Base-by-base conservation (phyloP, 352 stramenopile species). In the Phytophthora idaei region DNA sequence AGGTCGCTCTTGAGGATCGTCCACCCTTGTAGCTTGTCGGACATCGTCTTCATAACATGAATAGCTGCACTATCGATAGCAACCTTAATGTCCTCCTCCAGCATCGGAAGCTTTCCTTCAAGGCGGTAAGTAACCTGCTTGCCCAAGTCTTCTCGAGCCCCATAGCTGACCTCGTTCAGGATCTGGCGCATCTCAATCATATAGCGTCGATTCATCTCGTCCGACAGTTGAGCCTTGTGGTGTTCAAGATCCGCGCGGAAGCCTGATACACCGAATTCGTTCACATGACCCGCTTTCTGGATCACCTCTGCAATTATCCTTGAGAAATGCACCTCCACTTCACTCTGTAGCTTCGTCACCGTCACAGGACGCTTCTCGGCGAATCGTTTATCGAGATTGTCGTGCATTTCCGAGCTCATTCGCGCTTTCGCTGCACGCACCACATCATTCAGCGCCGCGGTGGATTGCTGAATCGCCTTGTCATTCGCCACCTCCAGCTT, bases 171-270 rank as follows among this genome's bases (percentile, higher is more conserved):
- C 28, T 94, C 83, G 47, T 78, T 90, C 39, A 94, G 36, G 48
- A 94, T 89, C 34, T 92, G 85, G 1, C 80, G 81, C 56, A 94
- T 87, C 58, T 94, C 85, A 25, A 92, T 76, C 50, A 89, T 82
- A 56, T 94, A 94, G 2, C 83, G 83, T 17, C 85, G 77, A 49
- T 88, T 90, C 48, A 94, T 65, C 54, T 94, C 85, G 46, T 87
- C 79, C 0, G 74, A 63, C 32, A 94, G 50, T 29, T 90, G 80
- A 1, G 66, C 45, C 47, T 94, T 94, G 71, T 92, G 78, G 29
- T 74, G 61, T 12, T 91, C 79, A 27, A 94, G 44, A 15, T 94
- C 85, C 5, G 77, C 57, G 9, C 68, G 55, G 46, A 85, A 86
- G 21, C 86, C 76, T 1, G 54, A 66, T 32, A 62, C 44, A n/a